phyloP scores from a whole-genome alignment of 2,329 filamentous ascomycete species.

The Arthrobotrys sinensis region DNA sequence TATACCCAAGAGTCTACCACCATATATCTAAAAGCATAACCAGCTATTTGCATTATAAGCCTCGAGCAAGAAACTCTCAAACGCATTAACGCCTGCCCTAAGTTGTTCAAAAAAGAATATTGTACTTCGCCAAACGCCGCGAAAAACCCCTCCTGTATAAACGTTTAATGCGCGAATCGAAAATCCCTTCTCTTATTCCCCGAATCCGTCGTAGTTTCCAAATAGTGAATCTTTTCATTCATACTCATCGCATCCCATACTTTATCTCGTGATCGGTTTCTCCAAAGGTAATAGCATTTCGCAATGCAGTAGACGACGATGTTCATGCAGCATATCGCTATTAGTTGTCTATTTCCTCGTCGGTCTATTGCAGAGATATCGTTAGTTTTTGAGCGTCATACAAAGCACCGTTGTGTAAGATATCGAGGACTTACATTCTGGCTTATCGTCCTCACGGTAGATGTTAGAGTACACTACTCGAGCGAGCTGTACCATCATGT shows the following conservation, averaged over 20 bases:
- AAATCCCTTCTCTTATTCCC: conserved; percentile 70
- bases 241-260: conserved; percentile 71
- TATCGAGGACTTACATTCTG: conserved; percentile 68
- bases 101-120: not conserved
- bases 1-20: not conserved
- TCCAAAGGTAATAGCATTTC: conserved; percentile 72
- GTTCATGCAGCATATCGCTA: conserved; percentile 71
- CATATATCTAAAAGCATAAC: no score
- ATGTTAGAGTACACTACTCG: conserved; percentile 67
- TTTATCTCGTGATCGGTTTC: conserved; percentile 70
- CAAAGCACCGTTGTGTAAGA: no score
- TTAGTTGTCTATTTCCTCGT: conserved; percentile 72
- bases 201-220: conserved; percentile 68
- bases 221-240: conserved; percentile 71
- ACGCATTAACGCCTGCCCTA: not conserved
- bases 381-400: not conserved
- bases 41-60: not conserved
- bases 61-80: not conserved
- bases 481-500: conserved; percentile 71
- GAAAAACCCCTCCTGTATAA: not conserved
- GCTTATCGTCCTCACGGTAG: conserved; percentile 73
- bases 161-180: conserved; percentile 67
- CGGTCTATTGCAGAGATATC: conserved; percentile 65
- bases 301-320: conserved; percentile 71
- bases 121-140: conserved; percentile 6